Base-by-base conservation (phyloP, 2,329 filamentous ascomycete genomes). In the Talaromyces atroroseus region DNA sequence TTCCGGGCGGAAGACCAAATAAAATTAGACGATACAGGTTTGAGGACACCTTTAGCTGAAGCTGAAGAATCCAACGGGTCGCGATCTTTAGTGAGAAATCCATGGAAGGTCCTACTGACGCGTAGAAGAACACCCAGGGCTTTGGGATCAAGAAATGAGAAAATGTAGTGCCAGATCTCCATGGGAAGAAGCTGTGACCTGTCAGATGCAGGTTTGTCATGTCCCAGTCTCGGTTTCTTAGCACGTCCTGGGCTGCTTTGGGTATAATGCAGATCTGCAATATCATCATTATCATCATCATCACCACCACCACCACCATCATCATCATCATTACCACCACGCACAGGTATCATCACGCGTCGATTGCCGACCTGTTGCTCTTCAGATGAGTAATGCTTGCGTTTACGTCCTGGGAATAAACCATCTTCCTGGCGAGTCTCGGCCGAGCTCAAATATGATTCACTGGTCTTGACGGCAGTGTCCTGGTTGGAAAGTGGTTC, bases 1-100 rank as follows among this genome's bases (percentile, higher is more conserved):
- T 84, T 84, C 66, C 88, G 82, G 64, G 88, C 87, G 62, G 78
- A 75, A 67, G 81, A 81, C 89, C 89, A 92, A 64, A 92, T 84
- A 49, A 75, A 72, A 66, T 90, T 82, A 64, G 87, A 82, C 66
- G 81, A 80, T 63, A 80, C 64, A 45, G 69, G 58, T 32, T 58
- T 61, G 61, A 70, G 59, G 62, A 57, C 58, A 59, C 62, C 63
- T 61, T 65, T 24, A 18, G 24, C 16, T 45, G 59, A 47, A 29
- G 64, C n/a, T n/a, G n/a, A 54, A 53, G 74, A 62, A 54, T 64
- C 61, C 59, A 69, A 71, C 48, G 61, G 59, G 21, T 64, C 52
- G 47, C 48, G 52, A 50, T 77, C 76, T 51, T 69, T 71, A 51
- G 81, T 78, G 66, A 87, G 80, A 71, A 80, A 82, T 57, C 65